Evolutionary conservation across 371 early-diverging fungal species (phyloP), one percentile per base, ranked within the genome.

Genomic region (Mortierella sp.): DNA sequence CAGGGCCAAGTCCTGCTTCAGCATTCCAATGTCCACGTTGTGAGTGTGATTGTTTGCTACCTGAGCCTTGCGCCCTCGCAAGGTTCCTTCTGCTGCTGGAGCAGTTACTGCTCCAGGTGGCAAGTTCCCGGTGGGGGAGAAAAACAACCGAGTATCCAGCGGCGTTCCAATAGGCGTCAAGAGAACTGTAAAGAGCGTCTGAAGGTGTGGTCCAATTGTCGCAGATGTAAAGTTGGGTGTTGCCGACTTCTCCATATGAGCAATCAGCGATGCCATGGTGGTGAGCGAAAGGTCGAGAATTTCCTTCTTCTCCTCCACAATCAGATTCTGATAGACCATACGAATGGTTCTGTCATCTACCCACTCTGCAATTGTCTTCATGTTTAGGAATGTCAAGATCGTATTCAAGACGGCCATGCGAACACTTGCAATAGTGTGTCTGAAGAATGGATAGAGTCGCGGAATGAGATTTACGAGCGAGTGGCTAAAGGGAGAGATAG

Each of bases 381-480:
- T 85, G 48, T 91, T 91, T 15, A 95, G 82, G 61, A 97, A 90
- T 0, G 95, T 92, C 57, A 84, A 52, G 4, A 98, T 76, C 0
- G 96, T 95, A 29, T 92, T 90, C 47, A 98, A 74, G 0, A 96
- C 96, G 0, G 98, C 95, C 2, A 86, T 68, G 1, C 98, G 93
- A 5, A 99, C 99, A 29, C 92, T 87, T 0, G 91, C 86, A 55
- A 97, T 92, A 0, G 96, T 93, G 69, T 99, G 98, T 45, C 99
- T 90, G 82, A 99, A 95, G 80, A 98, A 97, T 11, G 96, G 96
- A 66, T 91, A 94, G 44, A 98, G 85, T 12, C 94, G 88, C 23
- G 97, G 97, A 7, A 96, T 90, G 19, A 96, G 85, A 16, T 86
- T 84, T 16, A 80, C 70, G 18, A 95, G 84, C n/a, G 90, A 84